Conservation (phyloP, 2,329 filamentous ascomycete genomes). For the Endocalyx cinctus region DNA sequence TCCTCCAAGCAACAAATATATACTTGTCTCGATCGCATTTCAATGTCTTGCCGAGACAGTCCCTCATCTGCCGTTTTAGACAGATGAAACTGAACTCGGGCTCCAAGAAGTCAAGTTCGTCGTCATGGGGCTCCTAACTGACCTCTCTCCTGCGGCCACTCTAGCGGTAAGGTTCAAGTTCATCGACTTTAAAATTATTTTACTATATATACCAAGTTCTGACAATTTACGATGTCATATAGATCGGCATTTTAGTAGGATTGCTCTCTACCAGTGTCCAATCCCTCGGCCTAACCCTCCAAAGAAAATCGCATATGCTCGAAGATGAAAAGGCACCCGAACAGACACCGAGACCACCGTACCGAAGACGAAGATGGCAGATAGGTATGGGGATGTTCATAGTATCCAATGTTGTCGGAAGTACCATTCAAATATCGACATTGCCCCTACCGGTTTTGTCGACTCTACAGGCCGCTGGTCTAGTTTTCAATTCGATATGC, state of each 20-base stretch:
- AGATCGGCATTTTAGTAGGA: slow-evolving; percentile 92
- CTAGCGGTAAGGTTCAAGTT: slow-evolving; percentile 5
- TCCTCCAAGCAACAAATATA: too few relatives aligned
- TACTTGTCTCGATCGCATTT: too few relatives aligned
- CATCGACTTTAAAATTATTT: slow-evolving; percentile 2
- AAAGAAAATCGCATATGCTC: slow-evolving; percentile 96
- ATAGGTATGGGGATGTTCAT: slow-evolving; percentile 97
- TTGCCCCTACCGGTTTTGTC: slow-evolving; percentile 90
- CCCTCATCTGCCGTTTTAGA: background rate
- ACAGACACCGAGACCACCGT: slow-evolving; percentile 77
- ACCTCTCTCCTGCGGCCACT: background rate
- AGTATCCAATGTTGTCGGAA: slow-evolving; percentile 87
- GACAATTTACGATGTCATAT: slow-evolving; percentile 10
- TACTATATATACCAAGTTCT: slow-evolving; percentile 23
- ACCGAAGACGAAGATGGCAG: slow-evolving; percentile 90
- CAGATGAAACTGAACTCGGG: slow-evolving; percentile 2
- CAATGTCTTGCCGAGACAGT: slow-evolving; percentile 11
- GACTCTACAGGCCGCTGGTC: slow-evolving; percentile 87
- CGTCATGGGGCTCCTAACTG: slow-evolving; percentile 2
- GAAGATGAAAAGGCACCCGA: slow-evolving; percentile 88
- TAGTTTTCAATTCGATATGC: slow-evolving; percentile 98
- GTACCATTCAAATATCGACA: slow-evolving; percentile 95
- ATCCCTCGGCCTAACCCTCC: slow-evolving; percentile 88
- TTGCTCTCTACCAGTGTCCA: slow-evolving; percentile 91
- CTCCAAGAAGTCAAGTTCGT: too few relatives aligned